Evolutionary conservation across 2,329 filamentous ascomycete genomes (phyloP).

Genomic region (Talaromyces sp.): DNA sequence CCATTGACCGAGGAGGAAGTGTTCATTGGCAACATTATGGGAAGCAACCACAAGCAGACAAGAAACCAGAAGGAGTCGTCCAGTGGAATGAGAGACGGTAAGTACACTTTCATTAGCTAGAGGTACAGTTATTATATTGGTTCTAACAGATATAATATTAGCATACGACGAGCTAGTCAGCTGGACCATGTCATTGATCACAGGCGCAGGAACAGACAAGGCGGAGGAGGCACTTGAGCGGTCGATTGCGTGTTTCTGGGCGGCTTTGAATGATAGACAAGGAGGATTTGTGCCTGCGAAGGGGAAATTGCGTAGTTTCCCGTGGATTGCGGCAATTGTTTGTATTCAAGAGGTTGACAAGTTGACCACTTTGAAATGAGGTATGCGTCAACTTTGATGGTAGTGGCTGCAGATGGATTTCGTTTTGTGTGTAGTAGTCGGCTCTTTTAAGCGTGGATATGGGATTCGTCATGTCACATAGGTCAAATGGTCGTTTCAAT

Average conservation of each 20-base stretch:
- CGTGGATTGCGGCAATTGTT: constrained; percentile 21
- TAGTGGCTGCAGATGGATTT: background rate
- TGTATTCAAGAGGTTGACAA: constrained; percentile 21
- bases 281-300: background rate
- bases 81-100: constrained; percentile 20
- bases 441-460: too few species aligned
- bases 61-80: constrained; percentile 19
- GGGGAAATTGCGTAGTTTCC: constrained; percentile 18
- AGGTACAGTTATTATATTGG: background rate
- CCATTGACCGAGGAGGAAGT: constrained; percentile 49
- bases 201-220: constrained; percentile 13
- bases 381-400: background rate
- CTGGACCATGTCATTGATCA: constrained; percentile 18
- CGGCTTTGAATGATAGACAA: constrained; percentile 10
- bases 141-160: constrained; percentile 2
- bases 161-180: constrained; percentile 20
- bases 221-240: constrained; percentile 20
- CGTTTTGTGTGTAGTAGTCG: too few species aligned
- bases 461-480: too few species aligned
- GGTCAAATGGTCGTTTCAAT: too few species aligned
- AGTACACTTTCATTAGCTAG: background rate
- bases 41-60: constrained; percentile 18
- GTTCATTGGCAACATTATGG: constrained; percentile 54
- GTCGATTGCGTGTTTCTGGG: constrained; percentile 21
- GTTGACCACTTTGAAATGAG: background rate